Conservation (phyloP, 495 filamentous ascomycete species). For the Penicillium alfredii region DNA sequence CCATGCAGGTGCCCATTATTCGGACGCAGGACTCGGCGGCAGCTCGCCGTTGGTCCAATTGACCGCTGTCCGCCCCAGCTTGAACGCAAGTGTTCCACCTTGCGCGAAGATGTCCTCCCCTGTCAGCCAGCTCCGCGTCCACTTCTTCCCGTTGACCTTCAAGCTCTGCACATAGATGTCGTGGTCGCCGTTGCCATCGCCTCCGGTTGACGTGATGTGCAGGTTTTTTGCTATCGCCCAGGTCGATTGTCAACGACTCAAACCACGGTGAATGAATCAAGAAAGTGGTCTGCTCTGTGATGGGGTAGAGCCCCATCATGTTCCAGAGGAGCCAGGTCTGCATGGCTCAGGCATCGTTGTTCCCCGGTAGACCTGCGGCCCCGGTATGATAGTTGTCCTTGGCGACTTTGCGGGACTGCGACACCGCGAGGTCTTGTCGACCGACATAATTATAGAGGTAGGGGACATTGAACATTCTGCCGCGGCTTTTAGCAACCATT, state of each 20-base stretch:
- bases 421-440: constrained; percentile 49
- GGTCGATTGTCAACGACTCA: constrained; percentile 41
- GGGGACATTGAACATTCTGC: constrained; percentile 55
- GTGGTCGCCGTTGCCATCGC: constrained; percentile 35
- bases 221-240: constrained; percentile 42
- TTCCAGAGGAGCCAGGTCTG: constrained; percentile 57
- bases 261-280: constrained; percentile 54
- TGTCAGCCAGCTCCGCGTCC: constrained; percentile 48
- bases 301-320: constrained; percentile 54
- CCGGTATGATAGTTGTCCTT: constrained; percentile 35
- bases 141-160: constrained; percentile 43
- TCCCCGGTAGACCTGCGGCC: constrained; percentile 46
- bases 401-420: constrained; percentile 30
- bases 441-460: constrained; percentile 67
- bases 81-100: constrained; percentile 51
- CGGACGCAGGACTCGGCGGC: constrained; percentile 49
- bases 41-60: constrained; percentile 45
- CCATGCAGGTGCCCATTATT: no score
- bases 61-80: constrained; percentile 38
- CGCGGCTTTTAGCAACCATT: constrained; percentile 3
- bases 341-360: constrained; percentile 55
- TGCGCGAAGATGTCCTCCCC: constrained; percentile 51
- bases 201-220: constrained; percentile 39
- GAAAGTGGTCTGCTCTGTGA: constrained; percentile 51
- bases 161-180: constrained; percentile 44